Evolutionary conservation across 306 rosid species (phyloP).

Genomic region (Lathyrus oleraceus): DNA sequence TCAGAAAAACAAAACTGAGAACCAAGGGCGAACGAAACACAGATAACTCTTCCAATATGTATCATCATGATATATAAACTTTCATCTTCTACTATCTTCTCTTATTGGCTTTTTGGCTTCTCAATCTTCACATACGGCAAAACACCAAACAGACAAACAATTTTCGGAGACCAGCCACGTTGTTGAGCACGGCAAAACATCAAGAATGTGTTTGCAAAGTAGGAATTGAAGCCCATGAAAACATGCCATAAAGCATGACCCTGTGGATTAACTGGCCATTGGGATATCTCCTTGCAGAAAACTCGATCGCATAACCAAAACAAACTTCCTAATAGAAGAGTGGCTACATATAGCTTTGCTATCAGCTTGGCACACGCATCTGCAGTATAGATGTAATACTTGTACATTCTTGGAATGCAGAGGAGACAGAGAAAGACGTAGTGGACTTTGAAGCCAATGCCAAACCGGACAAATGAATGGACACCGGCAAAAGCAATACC

Average conservation of each 20-base stretch:
- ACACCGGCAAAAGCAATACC: conserved; percentile 60
- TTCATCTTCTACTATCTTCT: conserved; percentile 33
- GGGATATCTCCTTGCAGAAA: conserved; percentile 68
- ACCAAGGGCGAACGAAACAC: conserved; percentile 7
- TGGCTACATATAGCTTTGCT: conserved; percentile 57
- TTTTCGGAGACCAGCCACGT: conserved; percentile 67
- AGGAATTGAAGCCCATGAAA: conserved; percentile 73
- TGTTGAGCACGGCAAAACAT: conserved; percentile 95
- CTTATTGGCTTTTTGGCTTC: conserved; percentile 69
- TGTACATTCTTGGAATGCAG: conserved; percentile 90
- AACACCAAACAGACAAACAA: conserved; percentile 58
- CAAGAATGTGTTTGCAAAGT: conserved; percentile 81
- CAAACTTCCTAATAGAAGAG: conserved; percentile 63
- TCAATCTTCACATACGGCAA: conserved; percentile 78
- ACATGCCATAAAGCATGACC: conserved; percentile 91
- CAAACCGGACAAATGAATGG: conserved; percentile 61
- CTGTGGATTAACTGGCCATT: conserved; percentile 67
- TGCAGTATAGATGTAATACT: conserved; percentile 71
- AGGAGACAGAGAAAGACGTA: conserved; percentile 65
- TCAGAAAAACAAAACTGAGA: conserved; percentile 28
- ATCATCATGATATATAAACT: conserved; percentile 25
- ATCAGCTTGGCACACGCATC: conserved; percentile 59
- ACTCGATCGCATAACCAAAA: conserved; percentile 64
- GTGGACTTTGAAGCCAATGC: conserved; percentile 72
- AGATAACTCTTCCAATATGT: conserved; percentile 29